Conservation (phyloP, 2,329 filamentous ascomycete species). For the Thermomyces lanuginosus region DNA sequence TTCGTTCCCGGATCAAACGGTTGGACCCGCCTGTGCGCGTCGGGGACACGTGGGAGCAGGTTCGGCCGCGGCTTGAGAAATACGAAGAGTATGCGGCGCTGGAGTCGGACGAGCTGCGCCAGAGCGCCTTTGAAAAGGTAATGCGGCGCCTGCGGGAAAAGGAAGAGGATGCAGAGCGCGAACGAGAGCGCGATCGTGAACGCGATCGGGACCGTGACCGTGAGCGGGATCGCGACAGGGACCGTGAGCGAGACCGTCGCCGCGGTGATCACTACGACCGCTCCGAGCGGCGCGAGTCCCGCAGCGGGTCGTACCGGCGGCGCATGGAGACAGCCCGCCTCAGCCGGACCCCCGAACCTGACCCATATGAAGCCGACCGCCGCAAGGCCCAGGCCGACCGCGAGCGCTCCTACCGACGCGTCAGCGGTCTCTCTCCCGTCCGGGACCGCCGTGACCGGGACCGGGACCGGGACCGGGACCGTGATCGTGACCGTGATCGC, state of each 20-base stretch:
- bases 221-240: no score
- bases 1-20: slow-evolving; percentile 76
- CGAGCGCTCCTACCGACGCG: slow-evolving; percentile 82
- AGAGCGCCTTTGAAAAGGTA: slow-evolving; percentile 77
- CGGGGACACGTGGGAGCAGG: slow-evolving; percentile 75
- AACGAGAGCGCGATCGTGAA: slow-evolving; percentile 35
- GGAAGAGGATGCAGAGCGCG: slow-evolving; percentile 60
- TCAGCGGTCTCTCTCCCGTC: slow-evolving; percentile 43
- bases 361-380: slow-evolving; percentile 89
- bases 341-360: slow-evolving; percentile 78
- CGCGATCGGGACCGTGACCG: slow-evolving; percentile 37
- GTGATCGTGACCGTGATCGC: slow-evolving; percentile 21
- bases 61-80: slow-evolving; percentile 63
- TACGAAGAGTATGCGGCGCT: slow-evolving; percentile 73
- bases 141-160: slow-evolving; percentile 82
- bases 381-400: slow-evolving; percentile 86
- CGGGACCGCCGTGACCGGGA: slow-evolving; percentile 23
- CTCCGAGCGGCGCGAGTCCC: slow-evolving; percentile 5
- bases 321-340: slow-evolving; percentile 35
- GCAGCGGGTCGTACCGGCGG: slow-evolving; percentile 10
- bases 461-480: slow-evolving; percentile 22
- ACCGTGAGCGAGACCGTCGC: slow-evolving; percentile 43
- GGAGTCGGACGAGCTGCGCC: slow-evolving; percentile 64
- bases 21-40: slow-evolving; percentile 66
- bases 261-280: slow-evolving; percentile 15